These are phyloP conservation scores for Pythium sukuiense DNA, from an alignment of 352 stramenopile species.

Conservation along the genomic window DNA sequence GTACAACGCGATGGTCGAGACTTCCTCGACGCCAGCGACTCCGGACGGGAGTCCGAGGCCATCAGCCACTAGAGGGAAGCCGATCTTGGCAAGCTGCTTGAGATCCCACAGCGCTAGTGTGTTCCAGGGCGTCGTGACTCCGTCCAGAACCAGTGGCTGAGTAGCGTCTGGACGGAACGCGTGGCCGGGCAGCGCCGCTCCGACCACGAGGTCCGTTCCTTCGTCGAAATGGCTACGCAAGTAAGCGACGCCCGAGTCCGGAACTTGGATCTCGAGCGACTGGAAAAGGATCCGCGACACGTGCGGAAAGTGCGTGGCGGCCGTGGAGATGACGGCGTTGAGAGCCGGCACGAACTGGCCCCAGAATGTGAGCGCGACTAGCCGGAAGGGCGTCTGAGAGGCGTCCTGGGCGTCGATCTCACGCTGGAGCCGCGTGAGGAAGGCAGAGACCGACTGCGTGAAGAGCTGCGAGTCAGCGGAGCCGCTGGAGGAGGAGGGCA, in stretches of 20 bases:
- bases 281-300: constrained; percentile 79
- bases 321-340: constrained; percentile 90
- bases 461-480: constrained; percentile 33
- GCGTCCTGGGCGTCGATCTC: constrained; percentile 16
- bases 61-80: constrained; percentile 90
- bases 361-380: constrained; percentile 94
- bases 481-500: constrained; percentile 7
- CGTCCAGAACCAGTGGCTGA: constrained; percentile 69
- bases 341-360: constrained; percentile 94
- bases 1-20: constrained; percentile 89
- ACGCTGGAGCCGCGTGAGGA: constrained; percentile 38
- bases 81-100: constrained; percentile 84
- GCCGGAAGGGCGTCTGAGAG: constrained; percentile 34
- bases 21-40: constrained; percentile 91
- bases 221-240: constrained; percentile 71
- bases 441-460: constrained; percentile 37
- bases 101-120: constrained; percentile 95
- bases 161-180: constrained; percentile 41
- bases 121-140: constrained; percentile 94
- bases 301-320: constrained; percentile 52
- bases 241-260: constrained; percentile 45
- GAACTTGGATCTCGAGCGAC: constrained; percentile 90
- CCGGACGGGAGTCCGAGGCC: constrained; percentile 59
- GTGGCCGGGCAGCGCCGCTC: constrained; percentile 87
- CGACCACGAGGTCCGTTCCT: constrained; percentile 86